Conservation (phyloP, 768 basidiomycete genomes). For the Clavulina sp. region DNA sequence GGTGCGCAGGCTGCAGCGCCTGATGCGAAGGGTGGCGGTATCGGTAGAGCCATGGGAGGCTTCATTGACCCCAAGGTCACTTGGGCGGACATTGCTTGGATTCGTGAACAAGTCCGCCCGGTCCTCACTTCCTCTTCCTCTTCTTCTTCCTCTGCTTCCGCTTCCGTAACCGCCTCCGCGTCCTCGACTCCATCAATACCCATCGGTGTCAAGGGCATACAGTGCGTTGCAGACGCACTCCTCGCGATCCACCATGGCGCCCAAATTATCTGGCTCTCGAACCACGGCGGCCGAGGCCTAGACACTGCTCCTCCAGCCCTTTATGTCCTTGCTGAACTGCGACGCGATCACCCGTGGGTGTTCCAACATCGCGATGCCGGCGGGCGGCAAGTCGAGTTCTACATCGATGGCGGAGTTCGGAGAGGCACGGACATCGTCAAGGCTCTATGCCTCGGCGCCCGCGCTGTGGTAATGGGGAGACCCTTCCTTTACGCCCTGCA, state of each 20-base stretch:
- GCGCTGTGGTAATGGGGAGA: slow-evolving; percentile 21
- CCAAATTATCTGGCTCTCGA: slow-evolving; percentile 23
- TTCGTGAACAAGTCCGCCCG: neutral
- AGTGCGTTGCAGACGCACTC: slow-evolving; percentile 22
- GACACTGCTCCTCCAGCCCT: slow-evolving; percentile 11
- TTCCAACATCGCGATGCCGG: too few species aligned
- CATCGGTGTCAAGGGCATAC: slow-evolving; percentile 21
- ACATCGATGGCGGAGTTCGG: slow-evolving; percentile 69
- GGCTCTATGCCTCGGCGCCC: slow-evolving; percentile 52
- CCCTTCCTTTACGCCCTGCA: slow-evolving; percentile 20
- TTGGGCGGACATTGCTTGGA: slow-evolving; percentile 7
- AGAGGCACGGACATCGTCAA: slow-evolving; percentile 84
- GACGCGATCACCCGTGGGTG: slow-evolving; percentile 16
- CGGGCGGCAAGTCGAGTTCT: slow-evolving; percentile 30
- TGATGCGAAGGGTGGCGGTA: slow-evolving; percentile 1
- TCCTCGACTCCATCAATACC: neutral
- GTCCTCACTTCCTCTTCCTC: neutral
- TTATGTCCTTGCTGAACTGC: neutral
- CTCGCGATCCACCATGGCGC: slow-evolving; percentile 21
- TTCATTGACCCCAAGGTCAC: slow-evolving; percentile 9
- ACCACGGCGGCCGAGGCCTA: slow-evolving; percentile 25
- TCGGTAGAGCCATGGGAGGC: slow-evolving; percentile 5
- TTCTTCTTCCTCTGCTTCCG: too few species aligned
- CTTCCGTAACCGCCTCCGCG: slow-evolving; percentile 15
- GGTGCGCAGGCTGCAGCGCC: neutral